Evolutionary conservation across 2,329 filamentous ascomycete genomes (phyloP).

Genomic region (Ambrosiella xylebori): DNA sequence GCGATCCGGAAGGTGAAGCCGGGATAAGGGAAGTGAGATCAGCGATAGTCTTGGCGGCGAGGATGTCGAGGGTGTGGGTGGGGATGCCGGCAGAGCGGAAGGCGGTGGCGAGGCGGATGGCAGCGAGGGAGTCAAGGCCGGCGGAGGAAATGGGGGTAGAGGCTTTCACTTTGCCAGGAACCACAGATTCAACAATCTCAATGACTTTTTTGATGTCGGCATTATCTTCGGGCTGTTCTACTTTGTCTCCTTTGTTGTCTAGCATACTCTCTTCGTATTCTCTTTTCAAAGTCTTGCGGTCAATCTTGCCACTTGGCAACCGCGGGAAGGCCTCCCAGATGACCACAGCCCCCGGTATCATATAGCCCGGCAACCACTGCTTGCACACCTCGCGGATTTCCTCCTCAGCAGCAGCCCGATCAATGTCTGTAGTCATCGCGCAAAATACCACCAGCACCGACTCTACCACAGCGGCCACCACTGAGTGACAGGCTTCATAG

Average conservation of each 20-base stretch:
- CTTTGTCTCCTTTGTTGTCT: neutral
- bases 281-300: constrained; percentile 42
- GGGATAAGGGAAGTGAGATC: neutral
- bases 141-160: constrained; percentile 30
- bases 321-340: constrained; percentile 49
- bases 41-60: neutral
- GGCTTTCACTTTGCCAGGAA: constrained; percentile 20
- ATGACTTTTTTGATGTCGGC: neutral
- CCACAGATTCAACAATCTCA: constrained; percentile 24
- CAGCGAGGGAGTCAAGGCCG: constrained; percentile 46
- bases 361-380: constrained; percentile 63
- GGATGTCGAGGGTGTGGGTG: constrained; percentile 40
- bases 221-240: neutral
- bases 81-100: constrained; percentile 40
- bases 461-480: constrained; percentile 48
- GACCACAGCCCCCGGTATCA: constrained; percentile 63
- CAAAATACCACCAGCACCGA: constrained; percentile 62
- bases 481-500: constrained; percentile 43
- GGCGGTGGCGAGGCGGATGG: constrained; percentile 38
- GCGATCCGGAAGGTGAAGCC: neutral
- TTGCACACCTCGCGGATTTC: constrained; percentile 42
- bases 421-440: constrained; percentile 24
- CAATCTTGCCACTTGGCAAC: constrained; percentile 68
- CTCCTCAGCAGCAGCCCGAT: constrained; percentile 17
- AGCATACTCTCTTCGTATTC: neutral